phyloP scores from a whole-genome alignment of 805 yeast species.

The Suhomyces xylopsoci region DNA sequence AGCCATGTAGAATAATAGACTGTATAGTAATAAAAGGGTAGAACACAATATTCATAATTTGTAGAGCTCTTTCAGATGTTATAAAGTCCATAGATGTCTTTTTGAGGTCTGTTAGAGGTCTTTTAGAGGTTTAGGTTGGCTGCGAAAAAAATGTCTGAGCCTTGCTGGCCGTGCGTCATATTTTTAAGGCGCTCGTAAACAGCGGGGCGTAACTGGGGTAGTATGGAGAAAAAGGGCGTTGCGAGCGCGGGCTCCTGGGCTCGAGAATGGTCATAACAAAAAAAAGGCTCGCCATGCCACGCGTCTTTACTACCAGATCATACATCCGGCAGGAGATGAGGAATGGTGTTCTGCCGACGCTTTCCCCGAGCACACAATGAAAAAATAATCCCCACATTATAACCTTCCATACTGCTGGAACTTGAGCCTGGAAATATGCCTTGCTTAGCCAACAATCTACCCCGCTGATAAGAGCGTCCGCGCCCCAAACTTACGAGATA shows the following conservation, averaged over 20 bases:
- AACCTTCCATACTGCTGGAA: not conserved
- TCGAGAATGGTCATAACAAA: not conserved
- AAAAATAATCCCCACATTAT: not conserved
- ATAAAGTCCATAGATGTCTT: too few relatives aligned
- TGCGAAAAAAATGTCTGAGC: not conserved
- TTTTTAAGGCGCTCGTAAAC: not conserved
- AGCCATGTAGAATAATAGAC: slow-evolving; percentile 45
- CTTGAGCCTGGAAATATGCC: not conserved
- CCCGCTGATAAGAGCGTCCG: not conserved
- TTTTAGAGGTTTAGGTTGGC: not conserved
- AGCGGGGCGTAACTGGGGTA: not conserved
- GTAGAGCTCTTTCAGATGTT: too few relatives aligned
- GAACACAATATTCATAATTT: not conserved
- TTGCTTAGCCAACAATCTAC: not conserved
- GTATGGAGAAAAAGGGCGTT: not conserved
- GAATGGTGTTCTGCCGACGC: not conserved
- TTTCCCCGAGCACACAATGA: not conserved
- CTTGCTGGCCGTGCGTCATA: not conserved
- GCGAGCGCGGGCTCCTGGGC: not conserved
- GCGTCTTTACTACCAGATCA: not conserved
- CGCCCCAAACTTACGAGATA: not conserved
- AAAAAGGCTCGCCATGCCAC: not conserved
- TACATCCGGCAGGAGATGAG: not conserved
- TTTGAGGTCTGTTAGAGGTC: too few relatives aligned
- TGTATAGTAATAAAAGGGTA: not conserved